These are phyloP conservation scores for Candida glucosophila DNA, from an alignment of 1,139 yeast genomes.

Conservation along the genomic window DNA sequence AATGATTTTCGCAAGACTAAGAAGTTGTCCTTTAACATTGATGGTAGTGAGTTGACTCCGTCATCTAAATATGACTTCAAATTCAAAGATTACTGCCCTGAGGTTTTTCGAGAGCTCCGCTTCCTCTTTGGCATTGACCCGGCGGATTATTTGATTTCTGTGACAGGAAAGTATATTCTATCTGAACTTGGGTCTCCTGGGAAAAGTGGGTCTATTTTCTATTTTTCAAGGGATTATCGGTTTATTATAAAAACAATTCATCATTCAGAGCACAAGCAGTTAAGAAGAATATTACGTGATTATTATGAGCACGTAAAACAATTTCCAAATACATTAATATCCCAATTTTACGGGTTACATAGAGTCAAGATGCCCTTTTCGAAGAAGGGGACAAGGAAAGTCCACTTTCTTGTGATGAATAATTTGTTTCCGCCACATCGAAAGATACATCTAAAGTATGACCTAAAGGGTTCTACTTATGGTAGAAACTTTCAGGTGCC, in stretches of 20 bases:
- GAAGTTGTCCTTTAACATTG: constrained; percentile 78
- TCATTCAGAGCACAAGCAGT: constrained; percentile 82
- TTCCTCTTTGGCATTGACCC: constrained; percentile 81
- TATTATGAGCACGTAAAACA: constrained; percentile 75
- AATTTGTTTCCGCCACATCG: constrained; percentile 92
- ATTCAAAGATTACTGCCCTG: constrained; percentile 93
- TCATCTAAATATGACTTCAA: constrained; percentile 92
- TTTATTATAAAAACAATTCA: constrained; percentile 95
- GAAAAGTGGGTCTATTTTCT: constrained; percentile 92
- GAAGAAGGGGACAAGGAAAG: constrained; percentile 53
- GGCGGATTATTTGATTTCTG: constrained; percentile 87
- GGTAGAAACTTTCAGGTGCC: constrained; percentile 56
- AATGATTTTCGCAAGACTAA: constrained; percentile 64
- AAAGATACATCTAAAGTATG: constrained; percentile 79
- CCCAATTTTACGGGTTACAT: constrained; percentile 94
- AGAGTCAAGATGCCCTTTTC: constrained; percentile 76
- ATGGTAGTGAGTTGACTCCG: constrained; percentile 86
- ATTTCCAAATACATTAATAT: constrained; percentile 81
- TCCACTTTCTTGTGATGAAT: constrained; percentile 94
- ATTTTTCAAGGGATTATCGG: constrained; percentile 86
- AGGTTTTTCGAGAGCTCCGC: constrained; percentile 83
- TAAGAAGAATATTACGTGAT: constrained; percentile 64
- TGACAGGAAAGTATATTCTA: constrained; percentile 86
- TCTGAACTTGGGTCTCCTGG: constrained; percentile 96
- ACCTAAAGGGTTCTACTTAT: constrained; percentile 87